Base-by-base conservation (phyloP, 2,329 filamentous ascomycete species). In the Cordyceps farinosa region DNA sequence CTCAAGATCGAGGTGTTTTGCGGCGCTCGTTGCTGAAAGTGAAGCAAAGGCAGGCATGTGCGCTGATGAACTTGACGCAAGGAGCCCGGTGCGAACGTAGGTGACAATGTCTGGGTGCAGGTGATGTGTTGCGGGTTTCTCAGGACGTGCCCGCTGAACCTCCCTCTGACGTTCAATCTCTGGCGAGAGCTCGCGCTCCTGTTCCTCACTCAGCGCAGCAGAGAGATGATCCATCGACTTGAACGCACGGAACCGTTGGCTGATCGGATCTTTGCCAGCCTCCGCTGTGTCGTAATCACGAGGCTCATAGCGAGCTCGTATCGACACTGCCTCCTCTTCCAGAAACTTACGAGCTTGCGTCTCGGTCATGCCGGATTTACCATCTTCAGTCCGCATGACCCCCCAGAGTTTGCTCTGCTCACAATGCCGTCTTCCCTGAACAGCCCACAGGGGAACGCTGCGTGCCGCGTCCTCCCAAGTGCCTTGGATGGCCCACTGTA, bases 181-280 rank as follows among this genome's bases (percentile, higher is more conserved):
- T 0, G 85, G 86, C 0, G 84, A 78, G 0, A 91, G 75, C 66
- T 91, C 88, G 0, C 88, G 79, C 69, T 91, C 88, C 66, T 91
- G 87, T 64, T 91, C 89, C 67, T 90, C 87, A 38, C 22, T 59
- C 10, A 59, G 56, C 6, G n/a, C 45, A 7, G 56, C 32, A 27
- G 34, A 29, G 17, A 17, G 17, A 3, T 7, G 2, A 50, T 42
- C 27, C 11, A 29, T 34, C 15, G 17, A 30, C 55, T n/a, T 32
- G 32, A 58, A 58, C 27, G 34, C 55, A 15, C 45, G 42, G 44
- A 58, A 58, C 44, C 55, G 55, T 29, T 36, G 30, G 30, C 29
- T n/a, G 32, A 58, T 58, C 3, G 55, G 44, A 42, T 58, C 55
- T 30, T 36, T 32, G 53, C 40, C 53, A 56, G 42, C 17, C 29